These are phyloP conservation scores for Huiozyma naganishii DNA, from an alignment of 805 yeast species.

Conservation along the genomic window DNA sequence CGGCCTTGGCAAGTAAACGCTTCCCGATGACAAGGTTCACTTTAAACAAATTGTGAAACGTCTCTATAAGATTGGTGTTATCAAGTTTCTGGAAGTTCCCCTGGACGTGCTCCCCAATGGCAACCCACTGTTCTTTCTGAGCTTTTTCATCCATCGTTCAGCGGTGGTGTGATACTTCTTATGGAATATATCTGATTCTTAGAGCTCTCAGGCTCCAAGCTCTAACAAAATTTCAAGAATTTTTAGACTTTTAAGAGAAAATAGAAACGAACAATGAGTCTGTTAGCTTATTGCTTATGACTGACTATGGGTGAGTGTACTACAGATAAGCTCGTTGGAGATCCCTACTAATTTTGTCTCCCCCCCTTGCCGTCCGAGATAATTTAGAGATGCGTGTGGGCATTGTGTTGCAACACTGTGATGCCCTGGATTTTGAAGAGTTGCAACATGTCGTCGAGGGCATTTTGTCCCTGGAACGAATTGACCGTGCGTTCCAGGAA, in stretches of 20 bases:
- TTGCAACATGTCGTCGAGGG: slow-evolving; percentile 3
- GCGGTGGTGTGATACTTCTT: no score
- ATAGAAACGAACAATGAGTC: no score
- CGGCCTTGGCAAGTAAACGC: slow-evolving; percentile 36
- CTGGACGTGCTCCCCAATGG: slow-evolving; percentile 37
- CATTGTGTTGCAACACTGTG: slow-evolving; percentile 9
- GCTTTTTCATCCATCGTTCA: slow-evolving; percentile 22
- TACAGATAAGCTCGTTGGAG: no score
- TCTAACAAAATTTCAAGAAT: no score
- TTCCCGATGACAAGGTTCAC: slow-evolving; percentile 50
- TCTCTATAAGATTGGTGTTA: slow-evolving; percentile 36
- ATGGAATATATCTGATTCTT: no score
- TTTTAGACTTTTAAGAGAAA: no score
- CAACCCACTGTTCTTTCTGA: slow-evolving; percentile 51
- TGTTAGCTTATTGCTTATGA: no score
- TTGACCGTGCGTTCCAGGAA: not conserved
- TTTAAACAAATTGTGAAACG: slow-evolving; percentile 40
- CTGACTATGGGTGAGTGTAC: no score
- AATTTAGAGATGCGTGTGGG: slow-evolving; percentile 9
- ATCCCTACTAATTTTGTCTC: no score
- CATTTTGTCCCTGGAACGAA: slow-evolving; percentile 1
- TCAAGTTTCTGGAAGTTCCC: slow-evolving; percentile 38
- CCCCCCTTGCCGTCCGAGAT: no score
- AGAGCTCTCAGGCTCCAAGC: no score
- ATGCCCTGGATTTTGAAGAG: slow-evolving; percentile 3